Evolutionary conservation across 495 filamentous ascomycete species (phyloP).

Genomic region (Penicillium parvum): DNA sequence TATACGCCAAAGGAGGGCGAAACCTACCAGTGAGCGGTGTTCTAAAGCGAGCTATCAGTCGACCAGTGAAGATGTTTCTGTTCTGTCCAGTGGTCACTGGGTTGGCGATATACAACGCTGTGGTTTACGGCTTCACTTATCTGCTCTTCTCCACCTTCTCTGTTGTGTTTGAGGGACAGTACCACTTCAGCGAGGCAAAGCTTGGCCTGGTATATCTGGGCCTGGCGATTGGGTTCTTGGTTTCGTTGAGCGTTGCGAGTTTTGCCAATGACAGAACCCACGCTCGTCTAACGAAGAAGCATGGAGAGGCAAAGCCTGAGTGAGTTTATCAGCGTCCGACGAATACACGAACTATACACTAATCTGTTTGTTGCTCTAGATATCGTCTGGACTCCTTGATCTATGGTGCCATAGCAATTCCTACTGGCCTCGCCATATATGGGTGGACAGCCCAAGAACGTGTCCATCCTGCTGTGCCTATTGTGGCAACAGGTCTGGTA

Average conservation of each 20-base stretch:
- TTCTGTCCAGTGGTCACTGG: not conserved
- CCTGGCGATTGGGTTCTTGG: not conserved
- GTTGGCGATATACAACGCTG: not conserved
- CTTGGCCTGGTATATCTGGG: not conserved
- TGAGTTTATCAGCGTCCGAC: slow-evolving; percentile 1
- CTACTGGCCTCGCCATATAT: slow-evolving; percentile 2
- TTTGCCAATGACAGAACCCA: no score
- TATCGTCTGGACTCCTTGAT: not conserved
- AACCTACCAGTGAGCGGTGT: not conserved
- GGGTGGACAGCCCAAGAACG: slow-evolving; percentile 7
- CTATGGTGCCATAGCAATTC: not conserved
- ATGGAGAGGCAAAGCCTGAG: no score
- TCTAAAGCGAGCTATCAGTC: not conserved
- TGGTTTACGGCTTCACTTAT: slow-evolving; percentile 1
- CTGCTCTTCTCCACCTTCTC: slow-evolving; percentile 1
- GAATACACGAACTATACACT: no score
- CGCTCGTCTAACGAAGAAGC: no score
- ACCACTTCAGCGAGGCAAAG: not conserved
- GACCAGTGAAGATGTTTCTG: not conserved
- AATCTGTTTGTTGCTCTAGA: not conserved
- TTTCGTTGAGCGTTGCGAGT: not conserved
- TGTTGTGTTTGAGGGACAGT: not conserved
- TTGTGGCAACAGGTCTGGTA: slow-evolving; percentile 44
- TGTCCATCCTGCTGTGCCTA: slow-evolving; percentile 18
- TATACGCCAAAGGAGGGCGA: not conserved